Base-by-base conservation (phyloP, 2,329 filamentous ascomycete species). In the Ophiostoma himal-ulmi region DNA sequence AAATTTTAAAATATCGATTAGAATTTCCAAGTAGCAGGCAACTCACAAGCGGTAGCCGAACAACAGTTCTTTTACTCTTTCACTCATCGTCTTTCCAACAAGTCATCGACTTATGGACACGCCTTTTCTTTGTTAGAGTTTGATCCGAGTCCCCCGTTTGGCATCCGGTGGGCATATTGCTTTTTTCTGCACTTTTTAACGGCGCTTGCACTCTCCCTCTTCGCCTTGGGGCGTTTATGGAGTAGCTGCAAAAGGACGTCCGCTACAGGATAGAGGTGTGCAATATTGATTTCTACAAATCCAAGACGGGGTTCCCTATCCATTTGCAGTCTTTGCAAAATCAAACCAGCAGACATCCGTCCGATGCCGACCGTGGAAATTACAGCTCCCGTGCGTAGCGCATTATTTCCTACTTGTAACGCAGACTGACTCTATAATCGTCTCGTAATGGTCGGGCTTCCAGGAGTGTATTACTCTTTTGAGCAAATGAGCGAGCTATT, bases 151-250 rank as follows among this genome's bases (percentile, higher is more conserved):
- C 41, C 13, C 44, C 44, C 7, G 30, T 30, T 48, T 48, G 44
- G 44, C 44, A 48, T 48, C 17, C 17, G 4, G 30, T 30, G 30
- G 30, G 30, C 30, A 30, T 30, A 30, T 62, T 62, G 57, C 57
- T 62, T 62, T 62, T 62, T 34, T 13, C 57, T 62, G 57, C 54
- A 60, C 54, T 26, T 60, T 60, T 60, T 26, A 26, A 26, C 22
- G 10, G 22, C 11, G 54, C 26, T 30, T 17, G 14, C 6, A 48
- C n/a, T 39, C 37, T 8, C 37, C 37, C 37, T 39, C 8, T 6
- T 48, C 44, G 17, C 44, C 44, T 20, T 20, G 14, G 14, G 41
- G 52, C n/a, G n/a, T 34, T 17, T 54, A 26, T 26, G 52, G 52
- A 57, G 52, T 22, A 57, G 52, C 22, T 57, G 52, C 52, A 57